phyloP scores from a whole-genome alignment of 345 rosid species.

The Pistacia integerrima region DNA sequence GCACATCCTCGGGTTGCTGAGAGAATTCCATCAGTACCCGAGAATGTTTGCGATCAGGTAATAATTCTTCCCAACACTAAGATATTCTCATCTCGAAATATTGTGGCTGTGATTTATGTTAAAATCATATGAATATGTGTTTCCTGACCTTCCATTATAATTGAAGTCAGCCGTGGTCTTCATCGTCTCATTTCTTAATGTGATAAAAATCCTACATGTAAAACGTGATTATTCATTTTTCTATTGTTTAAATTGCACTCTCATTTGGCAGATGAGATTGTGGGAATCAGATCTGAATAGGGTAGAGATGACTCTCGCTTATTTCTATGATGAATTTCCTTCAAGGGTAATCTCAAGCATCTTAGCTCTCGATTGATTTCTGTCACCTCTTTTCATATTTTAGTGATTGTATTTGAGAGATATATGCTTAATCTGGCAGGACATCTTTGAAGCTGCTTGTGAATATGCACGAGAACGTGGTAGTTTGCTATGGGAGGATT shows the following conservation, averaged over 20 bases:
- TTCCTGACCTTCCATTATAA: neutral
- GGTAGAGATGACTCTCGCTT: conserved; percentile 77
- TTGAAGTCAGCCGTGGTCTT: neutral
- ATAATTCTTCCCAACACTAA: conserved; percentile 5
- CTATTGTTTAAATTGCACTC: neutral
- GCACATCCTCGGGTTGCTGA: conserved; percentile 89
- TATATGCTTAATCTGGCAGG: conserved; percentile 42
- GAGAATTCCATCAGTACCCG: conserved; percentile 79
- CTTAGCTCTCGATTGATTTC: conserved; percentile 1
- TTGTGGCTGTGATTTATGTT: neutral
- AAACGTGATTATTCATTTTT: neutral
- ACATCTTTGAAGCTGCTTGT: conserved; percentile 79
- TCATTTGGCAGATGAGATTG: conserved; percentile 68
- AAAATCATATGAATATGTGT: neutral
- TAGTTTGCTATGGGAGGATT: conserved; percentile 93
- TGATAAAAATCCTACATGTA: neutral
- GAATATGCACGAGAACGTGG: conserved; percentile 73
- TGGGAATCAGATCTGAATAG: conserved; percentile 97
- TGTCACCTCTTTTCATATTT: neutral
- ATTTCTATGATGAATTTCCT: conserved; percentile 87
- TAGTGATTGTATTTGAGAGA: neutral
- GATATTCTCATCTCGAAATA: conserved; percentile 4
- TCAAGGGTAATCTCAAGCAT: conserved; percentile 52
- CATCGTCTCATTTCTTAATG: neutral
- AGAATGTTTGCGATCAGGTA: conserved; percentile 97